These are phyloP conservation scores for Solanum medicagineum DNA, from an alignment of 257 asterid species.

Conservation along the genomic window DNA sequence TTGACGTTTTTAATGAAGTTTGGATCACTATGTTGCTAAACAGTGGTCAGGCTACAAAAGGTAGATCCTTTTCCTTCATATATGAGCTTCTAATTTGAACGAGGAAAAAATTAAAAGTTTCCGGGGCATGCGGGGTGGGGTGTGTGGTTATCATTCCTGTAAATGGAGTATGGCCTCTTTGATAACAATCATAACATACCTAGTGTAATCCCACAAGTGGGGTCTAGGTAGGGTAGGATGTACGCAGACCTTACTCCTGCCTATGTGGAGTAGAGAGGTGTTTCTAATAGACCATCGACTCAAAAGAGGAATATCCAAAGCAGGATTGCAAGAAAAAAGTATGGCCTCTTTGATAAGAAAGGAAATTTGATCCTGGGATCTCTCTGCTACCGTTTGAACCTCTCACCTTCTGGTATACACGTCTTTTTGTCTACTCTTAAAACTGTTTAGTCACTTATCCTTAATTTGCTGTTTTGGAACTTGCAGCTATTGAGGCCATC, in stretches of 20 bases:
- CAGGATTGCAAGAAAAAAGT: neutral
- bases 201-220: neutral
- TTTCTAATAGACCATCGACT: neutral
- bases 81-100: neutral
- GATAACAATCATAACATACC: neutral
- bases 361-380: neutral
- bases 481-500: conserved; percentile 55
- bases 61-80: conserved; percentile 11
- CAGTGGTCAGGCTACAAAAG: conserved; percentile 39
- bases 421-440: neutral
- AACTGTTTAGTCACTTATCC: neutral
- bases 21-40: conserved; percentile 48
- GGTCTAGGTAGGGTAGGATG: neutral
- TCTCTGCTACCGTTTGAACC: neutral
- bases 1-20: conserved; percentile 72
- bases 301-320: neutral
- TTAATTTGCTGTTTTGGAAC: neutral
- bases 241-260: neutral
- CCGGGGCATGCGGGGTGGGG: neutral
- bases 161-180: neutral
- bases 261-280: neutral
- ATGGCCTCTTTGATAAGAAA: neutral
- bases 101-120: neutral
- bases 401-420: neutral
- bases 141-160: neutral